Base-by-base conservation (phyloP, 306 rosid genomes). In the Casuarina glauca region DNA sequence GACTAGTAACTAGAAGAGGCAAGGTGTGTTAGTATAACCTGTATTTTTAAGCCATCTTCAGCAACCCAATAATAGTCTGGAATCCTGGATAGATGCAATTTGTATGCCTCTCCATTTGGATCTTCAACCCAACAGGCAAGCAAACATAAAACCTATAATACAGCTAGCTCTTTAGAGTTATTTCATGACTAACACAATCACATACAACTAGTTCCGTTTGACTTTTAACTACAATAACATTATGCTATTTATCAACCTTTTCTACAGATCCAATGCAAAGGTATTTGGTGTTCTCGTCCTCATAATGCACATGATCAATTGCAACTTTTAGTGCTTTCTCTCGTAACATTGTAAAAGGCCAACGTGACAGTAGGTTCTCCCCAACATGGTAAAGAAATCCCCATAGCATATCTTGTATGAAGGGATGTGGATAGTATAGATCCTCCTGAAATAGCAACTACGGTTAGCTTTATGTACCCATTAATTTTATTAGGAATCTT, bases 181-280 rank as follows among this genome's bases (percentile, higher is more conserved):
- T 61, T 61, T 71, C 35, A 75, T 38, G 17, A 41, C 62, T 67
- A 8, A 54, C 20, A 75, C 32, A 48, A 32, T 9, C 42, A 39
- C 15, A 5, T 36, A 32, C 20, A 1, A n/a, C 20, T 57, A 35
- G 26, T 19, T 20, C 32, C 32, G 0, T 26, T 3, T 0, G 11
- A 58, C 26, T 58, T 12, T 9, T 26, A 26, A 26, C 2, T 48
- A 13, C 51, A 44, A 44, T 4, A 55, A 1, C 26, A 11, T 13
- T 2, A 58, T 13, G 52, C 58, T 51, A 43, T 19, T 36, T 75
- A 9, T 44, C 15, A 49, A 87, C 94, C 86, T 91, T 91, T 51
- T 88, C 91, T 4, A 87, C 93, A 75, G 80, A 55, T 58, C 97
- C 97, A 78, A 91, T 88, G 85, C 91, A 91, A 52, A 88, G 86